Evolutionary conservation across 805 yeast species (phyloP).

Genomic region (Nakazawaea pomicola): DNA sequence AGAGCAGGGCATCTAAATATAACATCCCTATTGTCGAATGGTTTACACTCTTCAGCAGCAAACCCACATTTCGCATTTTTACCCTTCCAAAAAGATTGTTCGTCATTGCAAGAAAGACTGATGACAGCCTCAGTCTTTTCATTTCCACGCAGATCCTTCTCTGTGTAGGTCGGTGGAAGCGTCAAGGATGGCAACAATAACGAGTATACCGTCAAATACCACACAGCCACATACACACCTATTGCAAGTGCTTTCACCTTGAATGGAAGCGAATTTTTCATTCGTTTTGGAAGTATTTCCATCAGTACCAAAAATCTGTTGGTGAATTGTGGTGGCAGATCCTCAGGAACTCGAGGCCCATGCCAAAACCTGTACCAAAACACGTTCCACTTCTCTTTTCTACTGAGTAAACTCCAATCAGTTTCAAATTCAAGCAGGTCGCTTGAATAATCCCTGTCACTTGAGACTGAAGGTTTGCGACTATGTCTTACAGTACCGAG

Average conservation of each 20-base stretch:
- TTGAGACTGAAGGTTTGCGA: no score
- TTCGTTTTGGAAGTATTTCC: slow-evolving; percentile 39
- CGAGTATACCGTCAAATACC: slow-evolving; percentile 37
- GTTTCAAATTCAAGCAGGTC: slow-evolving; percentile 1
- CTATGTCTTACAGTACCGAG: no score
- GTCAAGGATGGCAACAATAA: slow-evolving; percentile 43
- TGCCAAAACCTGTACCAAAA: slow-evolving; percentile 33
- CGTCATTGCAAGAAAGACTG: slow-evolving; percentile 44
- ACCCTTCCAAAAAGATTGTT: slow-evolving; percentile 61
- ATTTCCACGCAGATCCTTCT: slow-evolving; percentile 14
- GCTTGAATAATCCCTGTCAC: no score
- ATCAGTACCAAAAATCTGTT: slow-evolving; percentile 21
- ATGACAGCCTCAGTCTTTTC: slow-evolving; percentile 27
- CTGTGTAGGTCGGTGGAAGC: slow-evolving; percentile 29
- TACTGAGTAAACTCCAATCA: slow-evolving; percentile 1
- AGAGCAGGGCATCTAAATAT: slow-evolving; percentile 81
- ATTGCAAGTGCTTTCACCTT: slow-evolving; percentile 26
- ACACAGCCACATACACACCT: slow-evolving; percentile 35
- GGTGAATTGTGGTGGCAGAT: slow-evolving; percentile 40
- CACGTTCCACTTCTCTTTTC: slow-evolving; percentile 4
- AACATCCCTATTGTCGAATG: slow-evolving; percentile 39
- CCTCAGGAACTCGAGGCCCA: slow-evolving; percentile 50
- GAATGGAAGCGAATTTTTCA: slow-evolving; percentile 26
- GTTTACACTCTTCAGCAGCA: slow-evolving; percentile 55
- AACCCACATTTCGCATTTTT: slow-evolving; percentile 74